These are phyloP conservation scores for Yamadazyma friedrichii DNA, from an alignment of 1,139 yeast genomes.

Conservation along the genomic window DNA sequence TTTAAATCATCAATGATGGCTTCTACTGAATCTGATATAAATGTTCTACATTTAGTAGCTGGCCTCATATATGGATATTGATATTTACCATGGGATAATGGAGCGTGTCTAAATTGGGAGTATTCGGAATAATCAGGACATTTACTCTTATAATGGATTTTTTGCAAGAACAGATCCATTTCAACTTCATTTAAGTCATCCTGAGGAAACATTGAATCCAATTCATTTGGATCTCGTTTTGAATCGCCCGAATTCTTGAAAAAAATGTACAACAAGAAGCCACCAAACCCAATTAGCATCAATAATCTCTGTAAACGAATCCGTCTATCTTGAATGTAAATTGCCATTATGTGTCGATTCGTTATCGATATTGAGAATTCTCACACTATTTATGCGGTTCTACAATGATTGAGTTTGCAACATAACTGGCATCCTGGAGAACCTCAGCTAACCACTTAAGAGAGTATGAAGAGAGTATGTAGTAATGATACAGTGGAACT, in stretches of 20 bases:
- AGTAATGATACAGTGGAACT: background rate
- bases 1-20: slow-evolving; percentile 54
- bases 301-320: background rate
- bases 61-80: slow-evolving; percentile 78
- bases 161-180: background rate
- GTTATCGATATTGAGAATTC: background rate
- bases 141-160: slow-evolving; percentile 9
- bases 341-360: background rate
- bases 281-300: background rate
- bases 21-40: slow-evolving; percentile 63
- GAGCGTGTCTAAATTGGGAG: slow-evolving; percentile 44
- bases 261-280: background rate
- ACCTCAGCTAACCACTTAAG: too few relatives aligned
- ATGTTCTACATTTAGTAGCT: slow-evolving; percentile 67
- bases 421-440: too few relatives aligned
- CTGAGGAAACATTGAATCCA: too few relatives aligned
- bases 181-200: background rate
- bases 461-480: too few relatives aligned
- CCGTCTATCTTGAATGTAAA: background rate
- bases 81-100: slow-evolving; percentile 48
- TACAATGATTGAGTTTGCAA: background rate
- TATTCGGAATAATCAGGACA: slow-evolving; percentile 46
- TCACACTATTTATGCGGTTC: slow-evolving; percentile 5
- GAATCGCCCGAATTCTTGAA: background rate
- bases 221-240: too few relatives aligned